A percentile compares a stretch with the other conserved stretches of the same genome.
These are phyloP conservation scores for Penicillium sp. DNA, from an alignment of 2,329 filamentous ascomycete genomes.

Conservation along the genomic window DNA sequence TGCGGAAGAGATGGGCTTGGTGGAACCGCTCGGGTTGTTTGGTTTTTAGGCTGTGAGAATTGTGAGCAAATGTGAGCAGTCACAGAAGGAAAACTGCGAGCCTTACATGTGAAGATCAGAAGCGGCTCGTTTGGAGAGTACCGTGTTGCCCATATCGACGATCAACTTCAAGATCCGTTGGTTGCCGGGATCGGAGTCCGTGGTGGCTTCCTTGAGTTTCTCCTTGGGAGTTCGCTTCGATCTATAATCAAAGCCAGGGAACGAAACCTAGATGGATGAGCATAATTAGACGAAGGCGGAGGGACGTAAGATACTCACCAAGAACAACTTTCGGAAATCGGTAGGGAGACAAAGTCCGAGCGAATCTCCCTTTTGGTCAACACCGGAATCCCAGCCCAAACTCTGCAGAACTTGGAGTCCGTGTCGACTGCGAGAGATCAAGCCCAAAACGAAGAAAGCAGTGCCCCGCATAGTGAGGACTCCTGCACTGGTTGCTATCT, in stretches of 20 bases:
- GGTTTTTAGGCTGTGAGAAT: slow-evolving; percentile 63
- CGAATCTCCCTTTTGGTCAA: slow-evolving; percentile 76
- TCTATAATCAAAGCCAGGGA: slow-evolving; percentile 41
- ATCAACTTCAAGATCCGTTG: slow-evolving; percentile 78
- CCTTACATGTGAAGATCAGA: slow-evolving; percentile 67
- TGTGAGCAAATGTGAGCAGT: background rate
- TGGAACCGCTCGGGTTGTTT: slow-evolving; percentile 73
- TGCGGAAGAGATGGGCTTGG: slow-evolving; percentile 74
- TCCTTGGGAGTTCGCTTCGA: slow-evolving; percentile 41
- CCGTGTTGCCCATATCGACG: slow-evolving; percentile 86
- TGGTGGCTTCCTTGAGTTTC: slow-evolving; percentile 56
- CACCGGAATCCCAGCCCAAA: slow-evolving; percentile 88
- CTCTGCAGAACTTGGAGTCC: slow-evolving; percentile 88
- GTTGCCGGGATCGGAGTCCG: slow-evolving; percentile 61
- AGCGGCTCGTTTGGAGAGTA: slow-evolving; percentile 83
- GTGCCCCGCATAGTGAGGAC: slow-evolving; percentile 93
- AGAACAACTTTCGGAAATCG: slow-evolving; percentile 74
- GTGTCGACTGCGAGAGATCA: slow-evolving; percentile 88
- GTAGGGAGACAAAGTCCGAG: slow-evolving; percentile 84
- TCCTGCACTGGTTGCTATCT: slow-evolving; percentile 81
- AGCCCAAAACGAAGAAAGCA: slow-evolving; percentile 89
- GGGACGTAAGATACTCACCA: slow-evolving; percentile 49
- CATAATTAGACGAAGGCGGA: background rate
- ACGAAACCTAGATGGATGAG: slow-evolving; percentile 33
- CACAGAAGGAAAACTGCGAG: slow-evolving; percentile 1